Conservation (phyloP, 2,329 filamentous ascomycete species). For the Colletotrichum orbiculare region DNA sequence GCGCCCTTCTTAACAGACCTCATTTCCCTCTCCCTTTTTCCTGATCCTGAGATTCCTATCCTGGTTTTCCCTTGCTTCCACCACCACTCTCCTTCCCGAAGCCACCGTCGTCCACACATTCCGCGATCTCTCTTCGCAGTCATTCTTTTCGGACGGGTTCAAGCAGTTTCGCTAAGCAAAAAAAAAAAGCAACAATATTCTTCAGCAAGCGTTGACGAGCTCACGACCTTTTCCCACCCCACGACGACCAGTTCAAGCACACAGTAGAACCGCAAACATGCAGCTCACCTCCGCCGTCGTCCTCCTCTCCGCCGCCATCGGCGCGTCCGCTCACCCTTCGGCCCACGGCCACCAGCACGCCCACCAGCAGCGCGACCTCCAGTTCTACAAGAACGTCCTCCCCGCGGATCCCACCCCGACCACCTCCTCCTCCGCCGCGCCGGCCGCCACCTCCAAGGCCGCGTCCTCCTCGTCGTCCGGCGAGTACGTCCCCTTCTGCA, state of each 20-base stretch:
- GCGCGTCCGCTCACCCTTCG: constrained; percentile 55
- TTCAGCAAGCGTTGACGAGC: constrained; percentile 21
- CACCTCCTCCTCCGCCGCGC: not conserved
- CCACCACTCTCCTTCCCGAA: constrained; percentile 20
- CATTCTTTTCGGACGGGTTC: constrained; percentile 38
- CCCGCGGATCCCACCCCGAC: constrained; percentile 12
- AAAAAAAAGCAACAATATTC: constrained; percentile 7
- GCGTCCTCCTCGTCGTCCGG: constrained; percentile 48
- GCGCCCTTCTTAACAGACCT: constrained; percentile 33
- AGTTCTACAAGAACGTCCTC: constrained; percentile 25
- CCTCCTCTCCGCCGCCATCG: constrained; percentile 53
- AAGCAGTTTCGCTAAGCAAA: not conserved
- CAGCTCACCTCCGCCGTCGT: constrained; percentile 53
- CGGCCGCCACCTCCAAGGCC: constrained; percentile 19
- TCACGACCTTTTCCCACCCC: constrained; percentile 11
- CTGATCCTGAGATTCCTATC: not conserved
- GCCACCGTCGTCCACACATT: constrained; percentile 31
- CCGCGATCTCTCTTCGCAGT: constrained; percentile 37
- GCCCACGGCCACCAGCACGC: constrained; percentile 47
- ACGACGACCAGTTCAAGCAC: constrained; percentile 6
- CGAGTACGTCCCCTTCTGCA: constrained; percentile 45
- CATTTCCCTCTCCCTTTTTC: constrained; percentile 30
- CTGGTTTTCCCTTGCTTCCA: constrained; percentile 4
- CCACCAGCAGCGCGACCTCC: constrained; percentile 39
- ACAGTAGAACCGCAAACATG: constrained; percentile 43